Base-by-base conservation (phyloP, 495 filamentous ascomycete genomes). In the Penicillium manginii region DNA sequence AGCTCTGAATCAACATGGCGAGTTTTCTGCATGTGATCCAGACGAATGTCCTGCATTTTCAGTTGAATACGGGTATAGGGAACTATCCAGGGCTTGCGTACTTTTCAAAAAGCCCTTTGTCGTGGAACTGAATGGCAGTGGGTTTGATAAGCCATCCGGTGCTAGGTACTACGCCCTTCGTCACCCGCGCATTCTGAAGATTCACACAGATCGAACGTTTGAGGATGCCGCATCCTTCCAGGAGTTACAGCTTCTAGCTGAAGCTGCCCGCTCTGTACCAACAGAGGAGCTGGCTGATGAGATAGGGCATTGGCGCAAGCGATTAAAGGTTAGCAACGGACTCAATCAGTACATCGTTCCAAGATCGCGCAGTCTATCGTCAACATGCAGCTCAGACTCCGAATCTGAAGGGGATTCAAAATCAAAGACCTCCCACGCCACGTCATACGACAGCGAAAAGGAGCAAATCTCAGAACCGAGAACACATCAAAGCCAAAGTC, bases 81-180 rank as follows among this genome's bases (percentile, higher is more conserved):
- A 37, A 47, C 57, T 81, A 3, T 56, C 74, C 3, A 32, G 46
- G 11, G 75, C 80, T 63, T 68, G 76, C 12, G 71, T 78, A 9
- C 56, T 85, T 10, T 90, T 88, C 71, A 78, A 77, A 42, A 63
- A 84, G 9, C 87, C 87, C 0, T 85, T 89, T 59, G 74, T 90
- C 15, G 82, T 87, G 23, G 87, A 90, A 57, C 73, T 90, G 50
- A 69, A 84, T 21, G 88, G 87, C 3, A 78, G 79, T 32, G 85
- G 86, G 0, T 90, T 86, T 60, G 85, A 87, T 48, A 87, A 86
- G 57, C 80, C 81, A 6, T 74, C 82, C 17, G 80, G 84, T 43
- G 77, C 75, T 11, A 71, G 75, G 15, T 86, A 82, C 59, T 88
- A 74, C 64, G 79, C 82, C 17, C 84, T 89, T 59, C 83, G 87